These are phyloP conservation scores for Stropharia rugosoannulata DNA, from an alignment of 768 basidiomycete species.

Conservation along the genomic window DNA sequence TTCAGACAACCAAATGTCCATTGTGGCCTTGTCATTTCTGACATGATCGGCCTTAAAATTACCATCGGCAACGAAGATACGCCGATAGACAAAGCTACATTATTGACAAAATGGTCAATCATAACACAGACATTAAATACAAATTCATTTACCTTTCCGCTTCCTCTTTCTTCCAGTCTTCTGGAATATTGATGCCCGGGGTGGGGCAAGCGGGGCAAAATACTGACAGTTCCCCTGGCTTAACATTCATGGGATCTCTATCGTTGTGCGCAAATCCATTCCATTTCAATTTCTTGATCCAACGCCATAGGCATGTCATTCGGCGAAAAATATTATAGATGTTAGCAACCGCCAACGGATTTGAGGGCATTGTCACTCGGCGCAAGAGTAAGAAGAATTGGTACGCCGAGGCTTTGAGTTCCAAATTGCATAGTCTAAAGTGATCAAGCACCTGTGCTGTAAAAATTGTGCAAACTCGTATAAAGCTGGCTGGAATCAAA, in stretches of 20 bases:
- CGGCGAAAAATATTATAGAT: neutral
- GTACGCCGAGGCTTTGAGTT: neutral
- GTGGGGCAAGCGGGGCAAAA: conserved; percentile 28
- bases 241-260: neutral
- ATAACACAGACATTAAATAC: too few relatives aligned
- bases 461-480: neutral
- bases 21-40: too few relatives aligned
- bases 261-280: conserved; percentile 15
- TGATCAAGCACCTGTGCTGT: neutral
- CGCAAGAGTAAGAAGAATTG: neutral
- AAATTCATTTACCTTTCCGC: neutral
- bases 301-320: neutral
- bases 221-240: neutral
- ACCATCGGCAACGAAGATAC: conserved; percentile 10
- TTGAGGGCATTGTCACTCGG: neutral
- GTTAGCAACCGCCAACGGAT: neutral
- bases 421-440: neutral
- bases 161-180: conserved; percentile 16
- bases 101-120: too few relatives aligned
- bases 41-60: too few relatives aligned
- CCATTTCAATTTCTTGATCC: conserved; percentile 1
- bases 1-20: too few relatives aligned
- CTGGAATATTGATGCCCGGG: conserved; percentile 23
- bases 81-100: neutral
- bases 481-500: neutral